Evolutionary conservation across 169 alveolate species (phyloP).

Genomic region (Neospora caninum): DNA sequence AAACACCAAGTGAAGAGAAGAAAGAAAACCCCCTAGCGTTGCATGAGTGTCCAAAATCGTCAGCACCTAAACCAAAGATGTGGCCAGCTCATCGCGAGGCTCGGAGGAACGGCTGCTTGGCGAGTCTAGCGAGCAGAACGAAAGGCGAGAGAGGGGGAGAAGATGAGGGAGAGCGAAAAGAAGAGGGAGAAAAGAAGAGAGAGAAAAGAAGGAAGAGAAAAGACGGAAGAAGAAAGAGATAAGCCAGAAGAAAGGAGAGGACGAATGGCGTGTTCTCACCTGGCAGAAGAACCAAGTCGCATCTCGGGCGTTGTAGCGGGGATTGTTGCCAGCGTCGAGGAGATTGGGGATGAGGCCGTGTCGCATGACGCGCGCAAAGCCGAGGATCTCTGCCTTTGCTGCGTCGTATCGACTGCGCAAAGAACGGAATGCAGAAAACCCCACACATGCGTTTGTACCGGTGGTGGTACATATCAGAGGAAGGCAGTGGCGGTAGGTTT

Average conservation of each 20-base stretch:
- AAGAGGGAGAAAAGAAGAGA: neutral
- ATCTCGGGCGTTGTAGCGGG: constrained; percentile 95
- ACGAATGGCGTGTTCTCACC: constrained; percentile 4
- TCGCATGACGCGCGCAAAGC: constrained; percentile 90
- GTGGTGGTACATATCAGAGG: too few relatives aligned
- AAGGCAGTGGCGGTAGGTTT: too few relatives aligned
- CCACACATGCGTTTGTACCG: neutral
- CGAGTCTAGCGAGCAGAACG: too few relatives aligned
- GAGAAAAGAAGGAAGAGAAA: neutral
- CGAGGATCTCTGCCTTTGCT: constrained; percentile 78
- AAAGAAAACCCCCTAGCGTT: too few relatives aligned
- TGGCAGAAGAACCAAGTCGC: constrained; percentile 95
- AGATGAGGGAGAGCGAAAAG: neutral
- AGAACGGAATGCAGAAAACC: neutral
- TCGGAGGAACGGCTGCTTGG: too few relatives aligned
- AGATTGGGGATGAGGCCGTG: constrained; percentile 95
- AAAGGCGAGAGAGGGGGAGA: neutral
- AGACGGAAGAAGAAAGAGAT: neutral
- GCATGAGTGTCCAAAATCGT: too few relatives aligned
- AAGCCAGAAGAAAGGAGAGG: too few relatives aligned
- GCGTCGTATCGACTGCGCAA: constrained; percentile 47
- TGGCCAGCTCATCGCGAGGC: too few relatives aligned
- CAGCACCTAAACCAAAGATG: too few relatives aligned
- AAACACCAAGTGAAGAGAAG: too few relatives aligned
- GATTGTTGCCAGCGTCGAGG: constrained; percentile 90